phyloP scores from a whole-genome alignment of 163 green algal genomes.

The Scenedesmus sp. region DNA sequence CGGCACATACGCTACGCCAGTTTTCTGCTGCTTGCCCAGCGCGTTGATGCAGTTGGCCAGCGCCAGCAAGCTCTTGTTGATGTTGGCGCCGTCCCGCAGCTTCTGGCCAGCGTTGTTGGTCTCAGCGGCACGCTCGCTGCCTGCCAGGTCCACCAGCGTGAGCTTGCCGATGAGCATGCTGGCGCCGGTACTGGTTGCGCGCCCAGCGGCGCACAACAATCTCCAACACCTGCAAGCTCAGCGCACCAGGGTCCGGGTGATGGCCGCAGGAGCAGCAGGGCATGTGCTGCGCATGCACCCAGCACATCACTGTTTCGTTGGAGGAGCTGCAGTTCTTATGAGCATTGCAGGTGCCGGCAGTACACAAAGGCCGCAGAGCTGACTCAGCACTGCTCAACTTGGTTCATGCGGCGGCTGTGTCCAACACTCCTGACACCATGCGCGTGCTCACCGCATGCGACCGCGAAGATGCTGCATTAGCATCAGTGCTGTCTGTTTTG shows the following conservation, averaged over 20 bases:
- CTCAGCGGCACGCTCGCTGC: conserved; percentile 76
- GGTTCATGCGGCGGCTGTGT: too few species aligned
- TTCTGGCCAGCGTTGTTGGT: conserved; percentile 90
- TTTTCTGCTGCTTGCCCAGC: conserved; percentile 83
- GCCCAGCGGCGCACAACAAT: conserved; percentile 74
- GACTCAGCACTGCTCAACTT: too few species aligned
- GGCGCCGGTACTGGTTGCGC: conserved; percentile 69
- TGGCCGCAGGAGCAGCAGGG: not conserved
- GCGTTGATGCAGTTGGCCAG: conserved; percentile 96
- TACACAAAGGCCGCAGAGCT: too few species aligned
- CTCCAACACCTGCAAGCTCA: conserved; percentile 72
- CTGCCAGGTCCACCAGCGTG: conserved; percentile 89
- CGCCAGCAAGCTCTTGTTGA: conserved; percentile 87
- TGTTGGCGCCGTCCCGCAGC: conserved; percentile 91
- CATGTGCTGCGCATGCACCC: too few species aligned
- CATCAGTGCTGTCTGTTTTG: conserved; percentile 90
- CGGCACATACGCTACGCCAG: conserved; percentile 80
- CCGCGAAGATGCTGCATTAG: conserved; percentile 81
- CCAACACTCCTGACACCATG: not conserved
- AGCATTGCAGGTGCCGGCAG: too few species aligned
- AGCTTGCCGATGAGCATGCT: conserved; percentile 83
- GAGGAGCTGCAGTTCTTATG: too few species aligned
- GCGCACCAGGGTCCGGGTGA: too few species aligned
- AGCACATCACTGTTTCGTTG: too few species aligned
- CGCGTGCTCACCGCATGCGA: conserved; percentile 77